Conservation (phyloP, 2,329 filamentous ascomycete species). For the Penicillium frequentans region DNA sequence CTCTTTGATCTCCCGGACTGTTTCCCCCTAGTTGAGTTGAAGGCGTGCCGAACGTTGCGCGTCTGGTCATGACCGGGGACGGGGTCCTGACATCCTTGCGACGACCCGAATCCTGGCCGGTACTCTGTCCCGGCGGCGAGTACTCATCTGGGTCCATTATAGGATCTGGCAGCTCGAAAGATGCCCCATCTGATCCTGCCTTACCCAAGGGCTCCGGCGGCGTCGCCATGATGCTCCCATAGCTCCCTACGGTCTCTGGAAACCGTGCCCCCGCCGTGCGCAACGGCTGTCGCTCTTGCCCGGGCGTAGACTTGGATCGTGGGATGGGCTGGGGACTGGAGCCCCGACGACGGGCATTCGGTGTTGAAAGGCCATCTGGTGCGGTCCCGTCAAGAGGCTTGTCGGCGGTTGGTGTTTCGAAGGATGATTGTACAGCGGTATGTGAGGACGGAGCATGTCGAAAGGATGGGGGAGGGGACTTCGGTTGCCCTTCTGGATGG, state of each 20-base stretch:
- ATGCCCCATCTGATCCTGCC: slow-evolving; percentile 43
- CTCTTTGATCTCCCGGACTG: slow-evolving; percentile 2
- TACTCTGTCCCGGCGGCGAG: slow-evolving; percentile 13
- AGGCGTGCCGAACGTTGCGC: slow-evolving; percentile 6
- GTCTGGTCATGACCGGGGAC: slow-evolving; percentile 25
- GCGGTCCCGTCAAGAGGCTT: slow-evolving; percentile 20
- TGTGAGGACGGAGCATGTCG: slow-evolving; percentile 26
- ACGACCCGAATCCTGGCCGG: slow-evolving; percentile 15
- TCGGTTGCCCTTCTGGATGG: slow-evolving; percentile 62
- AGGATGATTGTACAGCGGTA: slow-evolving; percentile 8
- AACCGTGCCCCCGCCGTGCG: slow-evolving; percentile 36
- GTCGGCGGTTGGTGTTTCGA: slow-evolving; percentile 20
- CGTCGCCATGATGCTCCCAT: slow-evolving; percentile 64
- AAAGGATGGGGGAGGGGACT: slow-evolving; percentile 42
- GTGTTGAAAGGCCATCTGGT: slow-evolving; percentile 4
- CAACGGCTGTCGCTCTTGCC: slow-evolving; percentile 39
- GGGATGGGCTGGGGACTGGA: neutral
- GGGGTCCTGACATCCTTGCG: slow-evolving; percentile 23
- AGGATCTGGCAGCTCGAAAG: slow-evolving; percentile 62
- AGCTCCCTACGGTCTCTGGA: slow-evolving; percentile 48
- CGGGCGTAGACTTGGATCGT: slow-evolving; percentile 37
- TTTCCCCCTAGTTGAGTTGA: slow-evolving; percentile 3
- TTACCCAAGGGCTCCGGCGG: slow-evolving; percentile 40
- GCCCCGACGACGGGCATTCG: neutral
- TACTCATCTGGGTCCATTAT: slow-evolving; percentile 51